Percentiles rank a stretch among this genome's conserved stretches.
These are phyloP conservation scores for Colletotrichum lindemuthianum DNA, from an alignment of 2,329 filamentous ascomycete species.

Conservation along the genomic window DNA sequence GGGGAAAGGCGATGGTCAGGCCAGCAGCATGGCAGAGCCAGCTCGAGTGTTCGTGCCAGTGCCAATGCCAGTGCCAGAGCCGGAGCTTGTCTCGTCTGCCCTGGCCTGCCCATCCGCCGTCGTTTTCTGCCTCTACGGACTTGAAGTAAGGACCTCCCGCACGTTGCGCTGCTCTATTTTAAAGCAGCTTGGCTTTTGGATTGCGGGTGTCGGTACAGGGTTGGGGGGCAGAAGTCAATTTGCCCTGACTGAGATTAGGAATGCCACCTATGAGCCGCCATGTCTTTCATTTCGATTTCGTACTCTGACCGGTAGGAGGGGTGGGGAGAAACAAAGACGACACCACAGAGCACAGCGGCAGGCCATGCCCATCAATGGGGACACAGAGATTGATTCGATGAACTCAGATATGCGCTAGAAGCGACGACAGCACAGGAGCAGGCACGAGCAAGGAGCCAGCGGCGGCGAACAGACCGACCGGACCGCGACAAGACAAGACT, in stretches of 20 bases:
- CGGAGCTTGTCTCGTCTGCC: constrained; percentile 10
- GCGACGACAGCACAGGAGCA: constrained; percentile 5
- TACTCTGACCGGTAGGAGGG: constrained; percentile 6
- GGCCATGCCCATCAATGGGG: constrained; percentile 7
- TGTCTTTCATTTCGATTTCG: constrained; percentile 5
- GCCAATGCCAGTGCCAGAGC: constrained; percentile 3
- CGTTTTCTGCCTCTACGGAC: constrained; percentile 4
- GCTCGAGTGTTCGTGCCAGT: not conserved
- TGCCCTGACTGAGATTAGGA: not conserved
- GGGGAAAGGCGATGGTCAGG: no score
- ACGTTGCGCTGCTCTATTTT: constrained; percentile 19
- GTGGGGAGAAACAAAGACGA: constrained; percentile 12
- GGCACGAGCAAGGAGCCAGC: not conserved
- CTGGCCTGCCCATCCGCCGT: not conserved
- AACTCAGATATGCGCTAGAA: constrained; percentile 13
- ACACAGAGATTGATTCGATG: constrained; percentile 23
- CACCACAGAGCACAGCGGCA: constrained; percentile 16
- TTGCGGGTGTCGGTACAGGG: constrained; percentile 5
- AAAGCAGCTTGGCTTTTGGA: constrained; percentile 8
- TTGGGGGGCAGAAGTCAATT: constrained; percentile 3
- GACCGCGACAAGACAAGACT: constrained; percentile 11
- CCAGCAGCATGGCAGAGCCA: no score
- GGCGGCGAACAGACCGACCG: constrained; percentile 2
- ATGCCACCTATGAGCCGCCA: not conserved
- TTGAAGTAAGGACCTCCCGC: constrained; percentile 10